A percentile compares a stretch with the other conserved stretches of the same genome.
Evolutionary conservation across 2,329 filamentous ascomycete species (phyloP).

Genomic region (Colletotrichum horii): DNA sequence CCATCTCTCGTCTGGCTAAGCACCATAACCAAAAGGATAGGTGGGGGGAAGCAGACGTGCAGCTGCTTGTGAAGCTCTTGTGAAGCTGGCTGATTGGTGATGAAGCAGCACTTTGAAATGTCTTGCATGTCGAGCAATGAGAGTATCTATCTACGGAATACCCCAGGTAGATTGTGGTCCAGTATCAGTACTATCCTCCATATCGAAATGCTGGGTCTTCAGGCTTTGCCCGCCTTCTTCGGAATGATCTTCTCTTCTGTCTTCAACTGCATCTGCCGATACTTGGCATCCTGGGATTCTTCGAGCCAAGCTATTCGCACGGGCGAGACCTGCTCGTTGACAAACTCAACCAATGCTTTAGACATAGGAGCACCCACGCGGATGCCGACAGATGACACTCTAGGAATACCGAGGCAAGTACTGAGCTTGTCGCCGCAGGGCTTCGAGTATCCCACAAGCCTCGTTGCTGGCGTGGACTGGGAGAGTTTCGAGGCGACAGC

Average conservation of each 20-base stretch:
- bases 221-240: constrained; percentile 15
- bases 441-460: constrained; percentile 68
- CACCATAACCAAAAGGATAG: background rate
- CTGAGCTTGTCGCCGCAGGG: constrained; percentile 63
- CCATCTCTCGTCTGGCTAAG: background rate
- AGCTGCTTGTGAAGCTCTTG: background rate
- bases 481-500: constrained; percentile 51
- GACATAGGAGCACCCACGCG: constrained; percentile 60
- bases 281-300: constrained; percentile 25
- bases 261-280: constrained; percentile 29
- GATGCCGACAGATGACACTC: constrained; percentile 70
- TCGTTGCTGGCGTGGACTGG: constrained; percentile 45
- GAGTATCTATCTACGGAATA: background rate
- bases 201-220: background rate
- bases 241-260: constrained; percentile 19
- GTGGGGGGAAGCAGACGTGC: background rate
- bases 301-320: constrained; percentile 61
- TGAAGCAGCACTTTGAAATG: background rate
- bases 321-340: constrained; percentile 54
- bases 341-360: constrained; percentile 61
- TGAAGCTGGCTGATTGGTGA: background rate
- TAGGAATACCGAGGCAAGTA: constrained; percentile 61
- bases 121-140: background rate
- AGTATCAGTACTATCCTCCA: background rate
- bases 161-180: background rate